Evolutionary conservation across 345 rosid species (phyloP).

Genomic region (Boechera retrofracta): DNA sequence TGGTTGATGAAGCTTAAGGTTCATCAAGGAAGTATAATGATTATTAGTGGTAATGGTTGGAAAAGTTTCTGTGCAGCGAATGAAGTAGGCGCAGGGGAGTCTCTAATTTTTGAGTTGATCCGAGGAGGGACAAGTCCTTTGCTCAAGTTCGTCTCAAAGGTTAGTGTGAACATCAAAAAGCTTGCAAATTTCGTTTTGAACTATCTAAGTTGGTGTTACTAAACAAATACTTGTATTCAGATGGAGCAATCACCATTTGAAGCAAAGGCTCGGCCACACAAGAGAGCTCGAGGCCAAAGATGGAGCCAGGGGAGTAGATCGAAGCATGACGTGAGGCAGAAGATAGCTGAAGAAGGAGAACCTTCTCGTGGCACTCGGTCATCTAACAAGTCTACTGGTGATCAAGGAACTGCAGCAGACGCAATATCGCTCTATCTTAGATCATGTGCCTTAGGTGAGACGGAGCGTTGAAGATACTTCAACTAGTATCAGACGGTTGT

Average conservation of each 20-base stretch:
- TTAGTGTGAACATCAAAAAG: neutral
- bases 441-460: constrained; percentile 15
- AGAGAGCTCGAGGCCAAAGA: constrained; percentile 18
- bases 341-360: constrained; percentile 17
- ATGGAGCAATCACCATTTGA: constrained; percentile 12
- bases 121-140: constrained; percentile 19
- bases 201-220: neutral
- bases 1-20: constrained; percentile 20
- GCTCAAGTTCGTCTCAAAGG: constrained; percentile 27
- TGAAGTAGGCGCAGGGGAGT: constrained; percentile 14
- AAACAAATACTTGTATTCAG: neutral
- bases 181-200: neutral
- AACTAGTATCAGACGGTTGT: constrained; percentile 15
- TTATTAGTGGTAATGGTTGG: constrained; percentile 19
- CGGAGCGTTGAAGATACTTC: constrained; percentile 8
- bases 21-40: neutral
- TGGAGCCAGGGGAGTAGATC: neutral
- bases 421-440: constrained; percentile 2
- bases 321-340: constrained; percentile 10
- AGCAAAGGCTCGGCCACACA: constrained; percentile 2
- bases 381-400: neutral
- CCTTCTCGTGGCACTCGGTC: constrained; percentile 3
- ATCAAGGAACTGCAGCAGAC: neutral
- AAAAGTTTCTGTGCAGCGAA: constrained; percentile 18
- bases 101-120: constrained; percentile 28